Percentiles rank a stretch among this genome's conserved stretches.
These are phyloP conservation scores for Aspergillus hiratsukae DNA, from an alignment of 2,329 filamentous ascomycete genomes.

Conservation along the genomic window DNA sequence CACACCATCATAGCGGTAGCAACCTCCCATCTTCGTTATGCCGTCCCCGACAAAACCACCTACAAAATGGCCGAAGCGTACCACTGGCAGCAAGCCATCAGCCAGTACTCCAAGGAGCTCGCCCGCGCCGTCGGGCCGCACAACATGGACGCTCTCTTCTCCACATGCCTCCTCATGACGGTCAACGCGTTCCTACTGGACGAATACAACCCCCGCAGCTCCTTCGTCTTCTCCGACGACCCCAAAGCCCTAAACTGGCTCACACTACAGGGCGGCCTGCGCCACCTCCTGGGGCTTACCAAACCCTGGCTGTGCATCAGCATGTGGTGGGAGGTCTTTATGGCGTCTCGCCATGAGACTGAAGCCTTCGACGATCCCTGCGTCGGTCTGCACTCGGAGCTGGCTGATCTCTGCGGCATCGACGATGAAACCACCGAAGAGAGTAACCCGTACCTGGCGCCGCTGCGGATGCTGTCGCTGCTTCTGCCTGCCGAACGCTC, in stretches of 20 bases:
- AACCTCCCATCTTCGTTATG: slow-evolving; percentile 27
- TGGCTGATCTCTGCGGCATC: slow-evolving; percentile 35
- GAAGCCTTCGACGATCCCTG: slow-evolving; percentile 26
- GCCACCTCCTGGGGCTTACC: slow-evolving; percentile 26
- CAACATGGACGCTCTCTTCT: slow-evolving; percentile 38
- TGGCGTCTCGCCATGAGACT: slow-evolving; percentile 19
- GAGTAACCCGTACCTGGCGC: slow-evolving; percentile 35
- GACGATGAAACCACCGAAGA: slow-evolving; percentile 22
- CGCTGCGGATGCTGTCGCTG: slow-evolving; percentile 30
- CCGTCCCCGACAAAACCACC: slow-evolving; percentile 20
- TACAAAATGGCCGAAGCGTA: slow-evolving; percentile 29
- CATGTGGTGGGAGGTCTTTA: slow-evolving; percentile 33
- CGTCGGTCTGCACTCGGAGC: slow-evolving; percentile 23
- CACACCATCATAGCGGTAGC: slow-evolving; percentile 32
- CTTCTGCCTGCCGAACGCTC: slow-evolving; percentile 27
- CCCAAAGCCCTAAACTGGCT: slow-evolving; percentile 34
- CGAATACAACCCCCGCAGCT: slow-evolving; percentile 27
- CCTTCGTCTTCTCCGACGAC: slow-evolving; percentile 33
- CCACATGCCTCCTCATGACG: slow-evolving; percentile 34
- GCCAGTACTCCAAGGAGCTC: slow-evolving; percentile 32
- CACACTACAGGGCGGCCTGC: slow-evolving; percentile 30
- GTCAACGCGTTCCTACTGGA: slow-evolving; percentile 31
- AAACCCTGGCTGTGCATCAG: slow-evolving; percentile 24
- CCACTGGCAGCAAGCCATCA: slow-evolving; percentile 37
- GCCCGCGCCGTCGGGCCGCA: slow-evolving; percentile 17